Base-by-base conservation (phyloP, 768 basidiomycete species). In the button mushroom (Agaricus bisporus) region DNA sequence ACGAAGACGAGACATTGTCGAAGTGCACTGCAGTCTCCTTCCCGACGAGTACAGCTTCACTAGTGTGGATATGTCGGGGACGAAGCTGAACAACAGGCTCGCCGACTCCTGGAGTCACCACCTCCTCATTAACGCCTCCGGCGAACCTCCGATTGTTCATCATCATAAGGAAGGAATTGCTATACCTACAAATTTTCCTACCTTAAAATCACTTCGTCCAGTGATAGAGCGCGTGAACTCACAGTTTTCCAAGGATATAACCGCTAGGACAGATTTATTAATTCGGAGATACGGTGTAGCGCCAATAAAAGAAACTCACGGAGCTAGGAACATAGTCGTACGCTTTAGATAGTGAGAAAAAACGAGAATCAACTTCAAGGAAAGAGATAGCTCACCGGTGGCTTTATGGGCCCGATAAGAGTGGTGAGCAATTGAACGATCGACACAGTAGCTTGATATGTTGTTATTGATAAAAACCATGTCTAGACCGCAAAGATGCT, bases 211-310 rank as follows among this genome's bases (percentile, higher is more conserved):
- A 11, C n/a, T 14, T 11, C 32, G 11, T 32, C 38, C 5, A 39
- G 38, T 14, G 38, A n/a, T 17, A 20, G 26, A 46, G 6, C 8
- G 26, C 6, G 18, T 35, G 15, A 17, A 36, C 46, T 4, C 7
- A 48, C 46, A 36, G 18, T 26, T 45, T 45, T 45, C 44, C 44
- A 9, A 45, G 29, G 15, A 54, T 38, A 47, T 54, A 54, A 20
- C 52, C 37, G 14, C 38, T 39, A 39, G 0, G 12, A 20, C 51
- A 6, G 25, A 12, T n/a, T 11, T 12, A 15, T 18, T 8, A 14
- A n/a, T 35, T 36, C 8, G 32, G 5, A 17, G 18, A 28, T 25
- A 48, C 1, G 8, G 32, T 7, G 7, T 32, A 11, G 32, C 11
- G 22, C 22, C 26, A 46, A 14, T 25, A 22, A 4, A 32, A 7